phyloP scores from a whole-genome alignment of 306 rosid genomes.

The Rubus idaeus region DNA sequence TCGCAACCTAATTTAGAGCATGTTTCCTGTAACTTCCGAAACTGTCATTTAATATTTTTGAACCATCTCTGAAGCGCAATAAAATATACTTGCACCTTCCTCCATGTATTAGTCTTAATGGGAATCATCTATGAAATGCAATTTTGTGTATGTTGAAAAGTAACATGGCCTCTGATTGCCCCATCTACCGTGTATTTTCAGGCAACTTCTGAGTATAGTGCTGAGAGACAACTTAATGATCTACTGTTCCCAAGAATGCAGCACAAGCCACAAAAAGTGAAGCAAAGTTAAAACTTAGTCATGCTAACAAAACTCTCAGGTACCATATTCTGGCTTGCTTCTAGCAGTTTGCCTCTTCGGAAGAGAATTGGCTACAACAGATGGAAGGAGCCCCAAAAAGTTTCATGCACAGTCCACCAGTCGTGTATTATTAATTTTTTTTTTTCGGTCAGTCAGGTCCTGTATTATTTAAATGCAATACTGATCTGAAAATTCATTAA shows the following conservation, averaged over 20 bases:
- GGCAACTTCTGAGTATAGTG: slow-evolving; percentile 86
- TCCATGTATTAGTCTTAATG: not conserved
- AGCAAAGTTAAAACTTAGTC: slow-evolving; percentile 58
- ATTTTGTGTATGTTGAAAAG: slow-evolving; percentile 11
- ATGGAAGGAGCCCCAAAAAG: slow-evolving; percentile 30
- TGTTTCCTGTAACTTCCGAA: not conserved
- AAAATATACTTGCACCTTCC: not conserved
- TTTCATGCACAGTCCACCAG: slow-evolving; percentile 23
- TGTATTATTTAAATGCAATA: slow-evolving; percentile 38
- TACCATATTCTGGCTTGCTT: slow-evolving; percentile 16
- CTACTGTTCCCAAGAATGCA: slow-evolving; percentile 67
- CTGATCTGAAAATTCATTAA: slow-evolving; percentile 38
- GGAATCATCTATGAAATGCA: not conserved
- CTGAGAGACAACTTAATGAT: slow-evolving; percentile 85
- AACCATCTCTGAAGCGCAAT: not conserved
- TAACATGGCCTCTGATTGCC: slow-evolving; percentile 19
- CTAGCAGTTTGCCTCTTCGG: slow-evolving; percentile 25
- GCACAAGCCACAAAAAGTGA: slow-evolving; percentile 57
- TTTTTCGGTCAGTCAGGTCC: slow-evolving; percentile 25
- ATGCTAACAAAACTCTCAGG: slow-evolving; percentile 14
- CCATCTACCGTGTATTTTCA: slow-evolving; percentile 36
- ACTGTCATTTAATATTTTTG: not conserved
- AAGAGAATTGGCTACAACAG: slow-evolving; percentile 28
- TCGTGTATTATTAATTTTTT: slow-evolving; percentile 33
- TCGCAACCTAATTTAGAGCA: not conserved